Conservation (phyloP, 257 asterid genomes). For the Mentha longifolia region DNA sequence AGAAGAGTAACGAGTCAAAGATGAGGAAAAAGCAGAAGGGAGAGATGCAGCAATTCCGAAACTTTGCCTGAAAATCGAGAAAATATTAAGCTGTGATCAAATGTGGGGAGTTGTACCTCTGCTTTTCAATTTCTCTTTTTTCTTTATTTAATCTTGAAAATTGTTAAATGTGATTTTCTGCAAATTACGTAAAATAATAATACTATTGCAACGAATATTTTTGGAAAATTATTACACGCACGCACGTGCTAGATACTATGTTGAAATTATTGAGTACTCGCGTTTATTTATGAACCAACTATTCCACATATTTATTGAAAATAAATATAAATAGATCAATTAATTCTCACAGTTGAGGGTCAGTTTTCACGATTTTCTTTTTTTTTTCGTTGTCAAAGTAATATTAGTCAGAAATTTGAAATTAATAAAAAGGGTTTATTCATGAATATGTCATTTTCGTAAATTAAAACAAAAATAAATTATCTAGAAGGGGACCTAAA, state of each 20-base stretch:
- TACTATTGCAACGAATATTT: too few relatives aligned
- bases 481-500: slow-evolving; percentile 25
- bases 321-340: slow-evolving; percentile 15
- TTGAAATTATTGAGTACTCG: not conserved
- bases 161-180: too few relatives aligned
- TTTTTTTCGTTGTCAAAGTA: not conserved
- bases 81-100: slow-evolving; percentile 39
- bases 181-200: too few relatives aligned
- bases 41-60: slow-evolving; percentile 44
- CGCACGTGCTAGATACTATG: not conserved
- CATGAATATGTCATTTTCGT: not conserved
- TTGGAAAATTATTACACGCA: not conserved
- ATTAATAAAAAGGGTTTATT: not conserved
- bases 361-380: not conserved
- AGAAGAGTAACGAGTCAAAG: slow-evolving; percentile 46
- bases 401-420: slow-evolving; percentile 8
- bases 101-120: slow-evolving; percentile 35
- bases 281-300: not conserved
- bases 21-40: slow-evolving; percentile 41
- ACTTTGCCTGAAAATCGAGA: slow-evolving; percentile 41
- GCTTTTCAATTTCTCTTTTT: not conserved
- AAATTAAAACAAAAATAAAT: not conserved
- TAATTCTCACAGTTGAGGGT: slow-evolving; percentile 31
- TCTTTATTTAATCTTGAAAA: too few relatives aligned
- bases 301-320: too few relatives aligned